A percentile compares a stretch with the other conserved stretches of the same genome.
Evolutionary conservation across 176 grass and related monocot species (phyloP).

Genomic region (Zizania latifolia): DNA sequence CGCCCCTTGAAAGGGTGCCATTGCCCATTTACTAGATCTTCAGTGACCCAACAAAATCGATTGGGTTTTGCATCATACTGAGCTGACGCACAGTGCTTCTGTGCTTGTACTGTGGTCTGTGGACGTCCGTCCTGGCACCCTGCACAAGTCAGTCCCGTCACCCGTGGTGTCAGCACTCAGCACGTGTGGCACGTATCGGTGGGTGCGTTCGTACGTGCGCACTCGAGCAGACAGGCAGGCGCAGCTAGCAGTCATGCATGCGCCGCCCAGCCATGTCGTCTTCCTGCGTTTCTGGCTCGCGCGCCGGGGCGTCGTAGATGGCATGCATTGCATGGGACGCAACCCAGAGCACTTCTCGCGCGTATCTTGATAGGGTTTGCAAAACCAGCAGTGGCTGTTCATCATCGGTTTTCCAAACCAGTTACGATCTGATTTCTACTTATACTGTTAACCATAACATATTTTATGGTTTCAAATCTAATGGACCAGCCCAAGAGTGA

Average conservation of each 20-base stretch:
- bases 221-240: background rate
- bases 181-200: too few species aligned
- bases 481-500: background rate
- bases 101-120: too few species aligned
- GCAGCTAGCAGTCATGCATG: background rate
- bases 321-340: background rate
- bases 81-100: background rate
- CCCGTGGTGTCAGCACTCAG: background rate
- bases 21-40: background rate
- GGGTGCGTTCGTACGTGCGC: background rate
- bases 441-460: too few species aligned
- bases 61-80: background rate
- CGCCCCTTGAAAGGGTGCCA: background rate
- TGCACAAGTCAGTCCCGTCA: background rate
- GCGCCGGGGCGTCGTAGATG: too few species aligned
- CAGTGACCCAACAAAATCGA: background rate
- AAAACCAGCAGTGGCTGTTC: too few species aligned
- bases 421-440: too few species aligned
- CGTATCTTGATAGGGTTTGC: too few species aligned
- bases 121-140: background rate
- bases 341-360: too few species aligned
- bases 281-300: background rate
- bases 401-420: too few species aligned
- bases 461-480: background rate
- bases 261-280: background rate